These are phyloP conservation scores for Coemansia aciculifera DNA, from an alignment of 192 early-diverging fungal genomes.

Conservation along the genomic window DNA sequence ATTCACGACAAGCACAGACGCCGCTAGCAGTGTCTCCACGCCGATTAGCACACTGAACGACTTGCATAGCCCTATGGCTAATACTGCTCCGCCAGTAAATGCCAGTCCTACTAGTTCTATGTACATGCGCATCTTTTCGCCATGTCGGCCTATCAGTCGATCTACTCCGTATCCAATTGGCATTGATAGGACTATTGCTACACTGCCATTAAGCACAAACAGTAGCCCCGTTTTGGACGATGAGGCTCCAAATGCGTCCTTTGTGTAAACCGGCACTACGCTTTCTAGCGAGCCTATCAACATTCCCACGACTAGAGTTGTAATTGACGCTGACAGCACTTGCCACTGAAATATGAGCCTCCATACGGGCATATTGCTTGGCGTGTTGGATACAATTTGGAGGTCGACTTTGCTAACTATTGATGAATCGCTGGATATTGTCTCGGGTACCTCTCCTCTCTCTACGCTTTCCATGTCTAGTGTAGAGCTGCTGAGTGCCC, in stretches of 20 bases:
- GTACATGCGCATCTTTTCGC: conserved; percentile 28
- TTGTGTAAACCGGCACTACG: conserved; percentile 30
- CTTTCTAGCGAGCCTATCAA: conserved; percentile 37
- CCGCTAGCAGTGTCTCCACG: conserved; percentile 20
- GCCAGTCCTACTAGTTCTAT: conserved; percentile 28
- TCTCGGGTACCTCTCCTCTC: neutral
- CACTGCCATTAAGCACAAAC: conserved; percentile 39
- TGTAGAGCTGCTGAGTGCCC: neutral
- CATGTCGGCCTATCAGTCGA: conserved; percentile 26
- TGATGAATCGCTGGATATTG: neutral
- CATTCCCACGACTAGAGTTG: conserved; percentile 30
- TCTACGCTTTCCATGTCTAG: neutral
- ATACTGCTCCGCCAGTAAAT: conserved; percentile 22
- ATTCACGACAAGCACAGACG: conserved; percentile 25
- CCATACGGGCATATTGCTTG: conserved; percentile 31
- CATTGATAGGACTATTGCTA: conserved; percentile 29
- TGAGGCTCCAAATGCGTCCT: conserved; percentile 31
- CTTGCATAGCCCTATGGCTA: conserved; percentile 34
- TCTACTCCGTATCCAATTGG: conserved; percentile 33
- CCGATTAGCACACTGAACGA: conserved; percentile 32
- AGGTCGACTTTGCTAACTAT: neutral
- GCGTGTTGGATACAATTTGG: neutral
- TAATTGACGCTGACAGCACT: conserved; percentile 38
- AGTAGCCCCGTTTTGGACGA: conserved; percentile 36
- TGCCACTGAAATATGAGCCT: conserved; percentile 46